Base-by-base conservation (phyloP, 441 rosid genomes). In the Gossypium laxum region DNA sequence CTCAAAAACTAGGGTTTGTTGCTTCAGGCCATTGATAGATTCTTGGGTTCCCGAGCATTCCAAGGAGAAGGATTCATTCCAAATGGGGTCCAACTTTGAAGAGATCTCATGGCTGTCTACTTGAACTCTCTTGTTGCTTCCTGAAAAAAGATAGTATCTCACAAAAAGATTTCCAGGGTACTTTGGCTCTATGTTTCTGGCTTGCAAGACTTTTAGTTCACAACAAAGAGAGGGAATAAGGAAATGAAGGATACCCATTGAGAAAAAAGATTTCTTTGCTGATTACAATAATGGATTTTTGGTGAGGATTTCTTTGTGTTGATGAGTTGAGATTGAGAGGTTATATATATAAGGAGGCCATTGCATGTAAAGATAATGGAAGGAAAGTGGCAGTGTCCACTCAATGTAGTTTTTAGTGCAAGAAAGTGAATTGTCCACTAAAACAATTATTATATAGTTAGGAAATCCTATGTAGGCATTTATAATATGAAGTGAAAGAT, bases 61-160 rank as follows among this genome's bases (percentile, higher is more conserved):
- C 15, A 90, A 50, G 2, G 88, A 86, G 79, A 87, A 85, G 30
- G 87, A 76, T 60, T 90, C 83, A 41, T 92, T 85, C 95, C 95
- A 89, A 43, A 68, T 10, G 66, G 38, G 38, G 38, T 32, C 38
- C 38, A 32, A 78, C 12, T 70, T 80, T 1, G 87, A 72, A 45
- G 86, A 62, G 66, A 91, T 76, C 69, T 85, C 83, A 45, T 51
- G 72, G 52, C 83, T 91, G 69, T 91, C 83, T 5, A 91, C 80
- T 73, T 78, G 80, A 38, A 90, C 77, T 71, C 78, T 84, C 75
- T 77, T 85, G 77, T 81, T 82, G 48, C 82, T 77, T 71, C 88
- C 90, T 8, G 89, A 61, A 8, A 88, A 74, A 11, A 90, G 62
- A 26, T 57, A 57, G 62, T 5, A 57, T 26, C 62, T 24, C 38